These are phyloP conservation scores for Wickerhamiella musiphila DNA, from an alignment of 805 yeast species.

Conservation along the genomic window DNA sequence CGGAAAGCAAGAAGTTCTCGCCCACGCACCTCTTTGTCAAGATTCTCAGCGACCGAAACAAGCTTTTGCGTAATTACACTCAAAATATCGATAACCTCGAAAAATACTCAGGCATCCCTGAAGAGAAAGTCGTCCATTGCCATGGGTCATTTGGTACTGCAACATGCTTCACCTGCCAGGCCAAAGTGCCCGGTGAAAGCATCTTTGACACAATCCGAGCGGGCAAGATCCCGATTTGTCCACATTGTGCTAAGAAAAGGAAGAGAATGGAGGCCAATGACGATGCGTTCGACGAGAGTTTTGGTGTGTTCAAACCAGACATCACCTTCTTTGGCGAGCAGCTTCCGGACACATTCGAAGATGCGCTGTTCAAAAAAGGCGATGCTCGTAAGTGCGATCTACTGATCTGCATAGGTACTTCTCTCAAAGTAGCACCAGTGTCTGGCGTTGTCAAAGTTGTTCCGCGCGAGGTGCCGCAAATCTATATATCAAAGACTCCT, in stretches of 20 bases:
- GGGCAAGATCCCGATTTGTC: constrained; percentile 54
- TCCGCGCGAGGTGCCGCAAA: constrained; percentile 61
- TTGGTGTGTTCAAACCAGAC: constrained; percentile 83
- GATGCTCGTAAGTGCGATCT: constrained; percentile 62
- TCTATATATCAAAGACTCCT: constrained; percentile 61
- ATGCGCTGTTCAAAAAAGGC: constrained; percentile 24
- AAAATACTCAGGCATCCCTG: constrained; percentile 53
- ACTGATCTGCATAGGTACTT: constrained; percentile 74
- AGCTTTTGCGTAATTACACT: constrained; percentile 67
- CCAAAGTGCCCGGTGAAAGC: constrained; percentile 45
- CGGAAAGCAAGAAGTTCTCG: constrained; percentile 43
- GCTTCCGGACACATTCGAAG: constrained; percentile 54
- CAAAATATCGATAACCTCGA: constrained; percentile 85
- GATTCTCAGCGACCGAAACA: constrained; percentile 55
- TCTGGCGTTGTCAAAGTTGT: constrained; percentile 68
- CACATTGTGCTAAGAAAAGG: constrained; percentile 35
- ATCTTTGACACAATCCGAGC: constrained; percentile 43
- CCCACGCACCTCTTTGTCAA: constrained; percentile 72
- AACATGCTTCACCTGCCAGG: constrained; percentile 61
- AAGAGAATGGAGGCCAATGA: constrained; percentile 18
- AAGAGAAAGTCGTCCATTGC: constrained; percentile 63
- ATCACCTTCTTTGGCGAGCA: constrained; percentile 84
- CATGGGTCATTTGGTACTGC: constrained; percentile 89
- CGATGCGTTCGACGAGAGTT: constrained; percentile 24
- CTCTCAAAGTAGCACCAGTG: constrained; percentile 84